Percentiles rank a stretch among this genome's conserved stretches.
Evolutionary conservation across 2,329 filamentous ascomycete species (phyloP).

Genomic region (Exophiala sp.): DNA sequence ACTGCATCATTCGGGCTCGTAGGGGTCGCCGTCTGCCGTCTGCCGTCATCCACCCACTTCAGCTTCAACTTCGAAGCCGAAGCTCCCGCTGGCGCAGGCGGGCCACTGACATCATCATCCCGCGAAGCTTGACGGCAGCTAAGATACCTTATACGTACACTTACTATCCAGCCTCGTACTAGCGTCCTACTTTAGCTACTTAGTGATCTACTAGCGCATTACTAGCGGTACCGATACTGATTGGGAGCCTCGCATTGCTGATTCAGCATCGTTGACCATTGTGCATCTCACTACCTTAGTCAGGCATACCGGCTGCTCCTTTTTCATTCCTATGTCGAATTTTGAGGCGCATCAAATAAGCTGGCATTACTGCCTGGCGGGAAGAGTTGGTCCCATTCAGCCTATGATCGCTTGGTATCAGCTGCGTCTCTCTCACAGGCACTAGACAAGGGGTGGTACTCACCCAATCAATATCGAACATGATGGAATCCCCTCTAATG

Average conservation of each 20-base stretch:
- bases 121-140: not conserved
- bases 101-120: slow-evolving; percentile 12
- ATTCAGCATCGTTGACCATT: too few species aligned
- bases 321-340: slow-evolving; percentile 4
- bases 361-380: slow-evolving; percentile 48
- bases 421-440: not conserved
- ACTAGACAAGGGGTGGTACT: slow-evolving; percentile 31
- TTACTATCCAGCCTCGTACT: too few species aligned
- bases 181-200: too few species aligned
- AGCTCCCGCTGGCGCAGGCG: not conserved
- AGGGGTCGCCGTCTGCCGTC: too few species aligned
- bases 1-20: too few species aligned
- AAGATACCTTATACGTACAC: too few species aligned
- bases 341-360: slow-evolving; percentile 34
- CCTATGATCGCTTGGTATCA: slow-evolving; percentile 19
- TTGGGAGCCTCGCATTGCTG: too few species aligned
- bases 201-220: too few species aligned
- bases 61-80: not conserved
- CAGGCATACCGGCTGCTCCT: not conserved
- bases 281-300: too few species aligned
- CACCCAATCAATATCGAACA: slow-evolving; percentile 62
- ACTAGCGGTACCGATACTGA: too few species aligned
- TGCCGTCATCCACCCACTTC: too few species aligned
- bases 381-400: slow-evolving; percentile 36
- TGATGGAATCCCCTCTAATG: slow-evolving; percentile 32